These are phyloP conservation scores for Kluyveromyces sp. DNA, from an alignment of 1,139 yeast genomes.

Conservation along the genomic window DNA sequence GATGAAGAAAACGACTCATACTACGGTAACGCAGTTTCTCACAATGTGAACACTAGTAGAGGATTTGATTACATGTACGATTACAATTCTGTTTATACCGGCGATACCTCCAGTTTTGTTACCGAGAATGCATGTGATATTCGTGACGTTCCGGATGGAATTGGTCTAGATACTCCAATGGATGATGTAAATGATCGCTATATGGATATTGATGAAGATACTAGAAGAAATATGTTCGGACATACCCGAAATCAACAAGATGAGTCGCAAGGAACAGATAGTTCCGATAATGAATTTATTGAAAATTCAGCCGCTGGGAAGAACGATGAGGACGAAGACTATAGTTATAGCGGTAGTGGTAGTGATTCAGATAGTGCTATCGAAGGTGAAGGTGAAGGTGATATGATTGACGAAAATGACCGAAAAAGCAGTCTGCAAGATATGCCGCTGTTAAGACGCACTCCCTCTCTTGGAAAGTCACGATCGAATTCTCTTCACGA, in stretches of 20 bases:
- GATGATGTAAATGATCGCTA: conserved; percentile 17
- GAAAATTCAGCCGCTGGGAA: conserved; percentile 17
- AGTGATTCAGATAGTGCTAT: conserved; percentile 7
- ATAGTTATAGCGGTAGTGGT: conserved; percentile 4
- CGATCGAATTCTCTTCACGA: conserved; percentile 21
- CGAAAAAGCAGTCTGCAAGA: neutral
- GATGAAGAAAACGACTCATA: conserved; percentile 43
- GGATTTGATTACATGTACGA: conserved; percentile 84
- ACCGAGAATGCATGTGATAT: conserved; percentile 33
- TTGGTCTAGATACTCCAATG: conserved; percentile 28
- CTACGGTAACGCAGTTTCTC: conserved; percentile 51
- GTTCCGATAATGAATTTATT: conserved; percentile 15
- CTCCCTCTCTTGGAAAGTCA: conserved; percentile 24
- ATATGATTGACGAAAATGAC: conserved; percentile 4
- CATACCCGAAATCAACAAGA: neutral
- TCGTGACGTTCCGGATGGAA: conserved; percentile 37
- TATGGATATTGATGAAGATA: neutral
- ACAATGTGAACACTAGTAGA: conserved; percentile 65
- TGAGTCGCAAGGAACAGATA: conserved; percentile 36
- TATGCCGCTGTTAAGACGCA: conserved; percentile 18
- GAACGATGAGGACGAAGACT: conserved; percentile 14
- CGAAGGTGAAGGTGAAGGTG: conserved; percentile 14
- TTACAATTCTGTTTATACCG: conserved; percentile 73
- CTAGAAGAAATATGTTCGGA: conserved; percentile 2
- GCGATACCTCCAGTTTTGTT: conserved; percentile 35